phyloP scores from a whole-genome alignment of 2,329 filamentous ascomycete species.

The Stagonosporopsis vannaccii region DNA sequence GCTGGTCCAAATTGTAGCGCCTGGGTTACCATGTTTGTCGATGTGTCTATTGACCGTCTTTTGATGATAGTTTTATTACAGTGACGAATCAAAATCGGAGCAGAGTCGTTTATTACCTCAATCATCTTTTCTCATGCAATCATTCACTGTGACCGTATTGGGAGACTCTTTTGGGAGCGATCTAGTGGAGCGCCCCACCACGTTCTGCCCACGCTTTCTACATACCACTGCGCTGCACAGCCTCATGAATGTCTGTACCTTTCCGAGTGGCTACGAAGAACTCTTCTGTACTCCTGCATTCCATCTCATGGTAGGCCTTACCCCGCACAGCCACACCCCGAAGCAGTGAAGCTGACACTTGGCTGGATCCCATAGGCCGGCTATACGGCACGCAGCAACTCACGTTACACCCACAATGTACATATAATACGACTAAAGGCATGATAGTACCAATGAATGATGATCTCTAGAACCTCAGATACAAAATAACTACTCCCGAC shows the following conservation, averaged over 20 bases:
- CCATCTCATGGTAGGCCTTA: background rate
- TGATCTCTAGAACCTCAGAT: background rate
- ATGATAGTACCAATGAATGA: background rate
- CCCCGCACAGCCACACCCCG: constrained; percentile 1
- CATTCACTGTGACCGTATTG: background rate
- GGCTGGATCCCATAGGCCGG: constrained; percentile 9
- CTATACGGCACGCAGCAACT: background rate
- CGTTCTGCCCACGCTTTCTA: background rate
- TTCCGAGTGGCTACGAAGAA: background rate
- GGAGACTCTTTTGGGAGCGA: background rate
- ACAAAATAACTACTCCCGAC: background rate
- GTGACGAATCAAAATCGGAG: constrained; percentile 27
- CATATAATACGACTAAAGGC: background rate
- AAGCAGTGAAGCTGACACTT: background rate
- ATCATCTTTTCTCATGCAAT: background rate
- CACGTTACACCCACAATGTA: background rate
- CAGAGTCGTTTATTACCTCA: constrained; percentile 15
- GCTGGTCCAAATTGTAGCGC: constrained; percentile 38
- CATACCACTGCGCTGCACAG: background rate
- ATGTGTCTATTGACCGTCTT: constrained; percentile 14
- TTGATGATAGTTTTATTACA: constrained; percentile 25
- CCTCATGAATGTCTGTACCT: background rate
- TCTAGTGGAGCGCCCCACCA: background rate
- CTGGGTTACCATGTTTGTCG: constrained; percentile 19
- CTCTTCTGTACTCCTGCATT: background rate